Base-by-base conservation (phyloP, 768 basidiomycete species). In the Austroboletus eburneus region DNA sequence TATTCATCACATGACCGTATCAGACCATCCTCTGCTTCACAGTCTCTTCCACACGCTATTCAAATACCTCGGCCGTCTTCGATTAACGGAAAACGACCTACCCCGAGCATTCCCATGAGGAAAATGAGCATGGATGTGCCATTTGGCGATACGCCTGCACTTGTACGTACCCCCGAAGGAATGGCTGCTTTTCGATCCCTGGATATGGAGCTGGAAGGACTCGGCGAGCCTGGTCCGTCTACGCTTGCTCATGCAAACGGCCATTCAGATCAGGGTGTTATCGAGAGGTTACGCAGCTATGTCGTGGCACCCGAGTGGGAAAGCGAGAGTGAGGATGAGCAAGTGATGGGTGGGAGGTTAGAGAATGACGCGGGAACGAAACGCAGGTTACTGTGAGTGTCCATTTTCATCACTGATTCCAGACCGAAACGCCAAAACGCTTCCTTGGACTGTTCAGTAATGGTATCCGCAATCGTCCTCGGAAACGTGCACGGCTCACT, bases 121-220 rank as follows among this genome's bases (percentile, higher is more conserved):
- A 62, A 44, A 21, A 46, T 39, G 33, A 40, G 34, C 70, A 36
- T 67, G 43, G 75, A 81, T 55, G 59, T 72, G 0, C 67, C 76
- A 3, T 90, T 91, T 52, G 67, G 71, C 4, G 88, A 92, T 30
- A 74, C 75, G 37, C 77, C 78, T 5, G 87, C 87, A 1, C 76
- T 91, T 13, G 60, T 77, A 12, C 83, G 91, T 16, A 86, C 87
- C 0, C 70, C 80, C 0, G 74, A 80, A 48, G 81, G 82, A n/a
- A 94, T 94, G 91, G 61, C 72, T 3, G 54, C 70, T 43, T 91
- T 91, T 55, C 63, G 63, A 22, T 71, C 79, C 40, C 69, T 91
- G 7, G 85, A 89, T 49, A 59, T 49, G 9, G 77, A 77, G 16
- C 58, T 84, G 12, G 72, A 75, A 54, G 55, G 57, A 37, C 49